Evolutionary conservation across 768 basidiomycete species (phyloP).

Genomic region (Kwoniella sp.): DNA sequence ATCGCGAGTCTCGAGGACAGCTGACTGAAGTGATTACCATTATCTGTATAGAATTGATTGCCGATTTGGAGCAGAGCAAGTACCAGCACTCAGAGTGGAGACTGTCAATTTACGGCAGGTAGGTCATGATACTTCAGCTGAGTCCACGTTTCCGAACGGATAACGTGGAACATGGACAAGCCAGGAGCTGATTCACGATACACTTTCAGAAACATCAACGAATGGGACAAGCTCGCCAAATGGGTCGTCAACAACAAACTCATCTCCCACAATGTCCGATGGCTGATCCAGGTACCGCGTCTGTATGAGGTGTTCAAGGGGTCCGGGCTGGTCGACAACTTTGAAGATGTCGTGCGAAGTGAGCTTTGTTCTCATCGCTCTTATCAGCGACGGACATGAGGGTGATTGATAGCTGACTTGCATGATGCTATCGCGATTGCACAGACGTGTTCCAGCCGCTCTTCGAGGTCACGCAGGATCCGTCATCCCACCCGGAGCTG

Average conservation of each 20-base stretch:
- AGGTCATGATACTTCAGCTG: conserved; percentile 13
- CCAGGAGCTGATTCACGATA: not conserved
- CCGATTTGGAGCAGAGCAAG: conserved; percentile 96
- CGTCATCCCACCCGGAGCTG: conserved; percentile 83
- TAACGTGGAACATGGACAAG: not conserved
- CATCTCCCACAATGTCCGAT: conserved; percentile 93
- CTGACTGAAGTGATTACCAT: not conserved
- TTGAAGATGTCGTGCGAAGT: conserved; percentile 90
- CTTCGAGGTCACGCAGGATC: conserved; percentile 95
- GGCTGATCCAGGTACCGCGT: conserved; percentile 94
- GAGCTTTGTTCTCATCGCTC: not conserved
- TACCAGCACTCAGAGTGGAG: conserved; percentile 99
- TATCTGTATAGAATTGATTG: conserved; percentile 76
- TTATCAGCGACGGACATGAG: conserved; percentile 9
- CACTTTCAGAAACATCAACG: conserved; percentile 58
- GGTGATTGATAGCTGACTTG: no score
- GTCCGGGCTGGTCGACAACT: conserved; percentile 77
- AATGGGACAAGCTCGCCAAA: conserved; percentile 98
- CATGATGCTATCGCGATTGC: not conserved
- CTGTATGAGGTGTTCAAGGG: conserved; percentile 94
- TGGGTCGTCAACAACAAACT: conserved; percentile 95
- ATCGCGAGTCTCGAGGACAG: not conserved
- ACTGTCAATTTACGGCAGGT: conserved; percentile 88
- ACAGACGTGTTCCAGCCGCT: conserved; percentile 88
- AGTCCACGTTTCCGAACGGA: no score